Evolutionary conservation across 305 asterid species (phyloP), one percentile per base, ranked within the genome.

Genomic region (Rubia occidens): DNA sequence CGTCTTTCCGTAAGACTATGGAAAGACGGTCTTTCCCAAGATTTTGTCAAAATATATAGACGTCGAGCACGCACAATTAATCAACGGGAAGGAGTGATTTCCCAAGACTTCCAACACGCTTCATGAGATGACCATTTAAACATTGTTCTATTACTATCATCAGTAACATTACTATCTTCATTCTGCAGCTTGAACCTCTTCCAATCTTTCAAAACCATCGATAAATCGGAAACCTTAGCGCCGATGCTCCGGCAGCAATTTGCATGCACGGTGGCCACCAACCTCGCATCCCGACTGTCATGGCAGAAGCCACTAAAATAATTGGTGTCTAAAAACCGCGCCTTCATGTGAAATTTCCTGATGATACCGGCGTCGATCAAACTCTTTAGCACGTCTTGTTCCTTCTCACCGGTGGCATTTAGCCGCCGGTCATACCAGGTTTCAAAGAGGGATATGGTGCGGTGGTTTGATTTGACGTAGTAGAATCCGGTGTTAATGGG

Each of bases 401-500:
- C 94, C 76, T 89, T 89, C 74, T 71, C 21, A 7, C 86, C 85
- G 0, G 78, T 66, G 0, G 82, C 65, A 11, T 77, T 79, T 6
- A 32, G 75, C 69, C 86, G 71, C 71, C 4, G 43, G 7, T 63
- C 83, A 70, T 85, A 85, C 95, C 92, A 87, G 20, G 60, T 72
- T 11, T 85, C 42, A 5, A 89, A 89, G 42, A 89, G 47, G 29
- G 87, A 42, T 51, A 76, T 78, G 55, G 91, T 89, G 20, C 63
- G 81, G 42, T 72, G 56, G 82, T 82, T 87, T 18, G 93, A 82
- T 67, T 69, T 78, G 63, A 87, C 67, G 64, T 67, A 63, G 81
- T 87, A 87, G 71, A 89, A 85, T 0, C 96, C 96, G 0, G 90
- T 89, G 87, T 87, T 89, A 80, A 89, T 83, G 11, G 10, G 42